These are phyloP conservation scores for Annona squamosa DNA, from an alignment of 164 flowering plant species.

Conservation along the genomic window DNA sequence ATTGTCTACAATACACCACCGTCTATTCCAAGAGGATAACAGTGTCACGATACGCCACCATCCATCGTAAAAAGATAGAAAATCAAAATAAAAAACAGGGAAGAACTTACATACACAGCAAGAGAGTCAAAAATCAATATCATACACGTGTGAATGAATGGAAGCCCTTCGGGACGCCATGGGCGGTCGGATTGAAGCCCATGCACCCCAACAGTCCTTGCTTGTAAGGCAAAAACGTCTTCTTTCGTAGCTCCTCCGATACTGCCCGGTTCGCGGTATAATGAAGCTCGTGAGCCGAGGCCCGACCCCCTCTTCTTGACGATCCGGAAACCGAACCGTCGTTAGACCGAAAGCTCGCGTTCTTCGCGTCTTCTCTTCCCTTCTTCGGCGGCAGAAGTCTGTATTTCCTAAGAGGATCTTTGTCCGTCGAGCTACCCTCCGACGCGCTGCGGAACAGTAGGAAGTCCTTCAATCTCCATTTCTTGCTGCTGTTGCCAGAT, in stretches of 20 bases:
- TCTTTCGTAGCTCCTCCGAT: conserved; percentile 65
- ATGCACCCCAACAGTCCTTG: conserved; percentile 65
- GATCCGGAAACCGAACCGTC: conserved; percentile 30
- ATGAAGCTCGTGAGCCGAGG: conserved; percentile 79
- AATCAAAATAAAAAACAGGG: not conserved
- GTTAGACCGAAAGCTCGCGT: conserved; percentile 37
- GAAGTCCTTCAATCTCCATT: conserved; percentile 75
- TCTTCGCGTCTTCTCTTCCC: conserved; percentile 32
- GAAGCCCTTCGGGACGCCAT: conserved; percentile 40
- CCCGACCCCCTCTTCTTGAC: conserved; percentile 27
- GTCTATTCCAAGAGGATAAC: not conserved
- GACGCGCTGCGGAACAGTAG: conserved; percentile 87
- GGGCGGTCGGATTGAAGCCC: conserved; percentile 44
- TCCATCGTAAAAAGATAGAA: not conserved
- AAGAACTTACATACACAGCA: not conserved
- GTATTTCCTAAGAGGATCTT: conserved; percentile 62
- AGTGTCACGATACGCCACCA: not conserved
- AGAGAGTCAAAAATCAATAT: not conserved
- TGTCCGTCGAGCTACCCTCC: conserved; percentile 71
- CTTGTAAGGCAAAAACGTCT: conserved; percentile 76
- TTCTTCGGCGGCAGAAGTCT: conserved; percentile 27
- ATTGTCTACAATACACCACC: not conserved
- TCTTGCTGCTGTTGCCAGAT: conserved; percentile 13
- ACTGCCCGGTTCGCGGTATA: conserved; percentile 69
- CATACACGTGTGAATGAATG: conserved; percentile 14